A percentile compares a stretch with the other conserved stretches of the same genome.
Conservation (phyloP, 495 filamentous ascomycete species). For the Aspergillus wentii region DNA sequence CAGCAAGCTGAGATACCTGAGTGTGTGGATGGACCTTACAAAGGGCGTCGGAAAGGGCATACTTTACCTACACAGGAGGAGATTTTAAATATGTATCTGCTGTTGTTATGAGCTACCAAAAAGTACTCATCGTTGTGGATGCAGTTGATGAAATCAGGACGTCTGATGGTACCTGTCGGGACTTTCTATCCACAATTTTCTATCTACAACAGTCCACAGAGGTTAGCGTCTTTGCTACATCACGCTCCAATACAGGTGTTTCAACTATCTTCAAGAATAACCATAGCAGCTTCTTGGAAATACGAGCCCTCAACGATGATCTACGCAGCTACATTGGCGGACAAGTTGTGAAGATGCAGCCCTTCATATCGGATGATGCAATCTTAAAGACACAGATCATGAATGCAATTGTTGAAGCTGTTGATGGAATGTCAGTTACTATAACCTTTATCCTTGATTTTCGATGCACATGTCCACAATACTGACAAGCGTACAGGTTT, state of each 20-base stretch:
- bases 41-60: too few species aligned
- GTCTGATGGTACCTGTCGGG: neutral
- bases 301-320: conserved; percentile 33
- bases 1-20: conserved; percentile 2
- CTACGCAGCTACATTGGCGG: conserved; percentile 21
- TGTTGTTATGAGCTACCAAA: conserved; percentile 18
- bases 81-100: conserved; percentile 13
- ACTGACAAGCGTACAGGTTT: conserved; percentile 6
- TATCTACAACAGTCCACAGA: conserved; percentile 15
- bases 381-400: conserved; percentile 2
- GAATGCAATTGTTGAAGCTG: conserved; percentile 1
- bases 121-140: conserved; percentile 17
- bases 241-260: conserved; percentile 30
- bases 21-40: too few species aligned
- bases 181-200: conserved; percentile 18
- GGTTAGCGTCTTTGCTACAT: conserved; percentile 35
- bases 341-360: conserved; percentile 5
- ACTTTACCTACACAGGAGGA: conserved; percentile 22
- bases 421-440: conserved; percentile 9
- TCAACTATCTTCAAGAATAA: conserved; percentile 12
- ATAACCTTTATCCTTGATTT: neutral
- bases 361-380: neutral
- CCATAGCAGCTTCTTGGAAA: conserved; percentile 24
- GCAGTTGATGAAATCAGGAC: conserved; percentile 42
- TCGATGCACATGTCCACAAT: too few species aligned